Evolutionary conservation across 2,329 filamentous ascomycete species (phyloP), one percentile per base, ranked within the genome.

Genomic region (Trichoderma polysporum): DNA sequence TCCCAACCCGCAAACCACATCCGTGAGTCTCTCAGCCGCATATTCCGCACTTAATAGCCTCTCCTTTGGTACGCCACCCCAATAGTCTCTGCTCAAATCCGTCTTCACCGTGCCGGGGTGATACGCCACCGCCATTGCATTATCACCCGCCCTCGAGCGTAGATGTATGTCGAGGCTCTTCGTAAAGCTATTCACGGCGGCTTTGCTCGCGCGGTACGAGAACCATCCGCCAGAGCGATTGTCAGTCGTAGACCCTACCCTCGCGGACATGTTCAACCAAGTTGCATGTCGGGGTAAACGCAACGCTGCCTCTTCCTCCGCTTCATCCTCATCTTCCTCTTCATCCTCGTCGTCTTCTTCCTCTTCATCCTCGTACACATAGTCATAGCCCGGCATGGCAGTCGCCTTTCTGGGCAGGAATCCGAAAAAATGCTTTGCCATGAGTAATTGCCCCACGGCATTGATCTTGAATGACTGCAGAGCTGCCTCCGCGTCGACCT

Each of bases 91-190:
- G 69, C 88, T 92, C 69, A 96, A 79, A 10, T 85, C 88, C 59
- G 92, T 95, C 80, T 85, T 88, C 57, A 95, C 91, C 1, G 92
- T 95, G 2, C 92, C 92, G 1, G 92, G 92, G 77, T 95, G 92
- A 73, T 95, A 84, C 10, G 85, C 85, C 12, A 96, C 79, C 1
- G 88, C 87, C 70, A 93, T 81, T 0, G 90, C 91, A 60, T 86
- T 87, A 0, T 85, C 84, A 0, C 84, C 87, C 67, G 85, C 84
- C 49, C 83, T 82, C 4, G 83, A 80, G 39, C 78, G 77, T 35
- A 95, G 78, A 73, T 88, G 85, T 31, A 90, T 83, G 75, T 95
- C 92, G 69, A 93, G 88, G 7, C 86, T 90, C 78, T 89, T 91
- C 8, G 87, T 86, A 13, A 93, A 67, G 73, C 89, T 89, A 70